A percentile compares a stretch with the other conserved stretches of the same genome.
Conservation (phyloP, 176 grass and related monocot genomes). For the Oropetium thomaeum region DNA sequence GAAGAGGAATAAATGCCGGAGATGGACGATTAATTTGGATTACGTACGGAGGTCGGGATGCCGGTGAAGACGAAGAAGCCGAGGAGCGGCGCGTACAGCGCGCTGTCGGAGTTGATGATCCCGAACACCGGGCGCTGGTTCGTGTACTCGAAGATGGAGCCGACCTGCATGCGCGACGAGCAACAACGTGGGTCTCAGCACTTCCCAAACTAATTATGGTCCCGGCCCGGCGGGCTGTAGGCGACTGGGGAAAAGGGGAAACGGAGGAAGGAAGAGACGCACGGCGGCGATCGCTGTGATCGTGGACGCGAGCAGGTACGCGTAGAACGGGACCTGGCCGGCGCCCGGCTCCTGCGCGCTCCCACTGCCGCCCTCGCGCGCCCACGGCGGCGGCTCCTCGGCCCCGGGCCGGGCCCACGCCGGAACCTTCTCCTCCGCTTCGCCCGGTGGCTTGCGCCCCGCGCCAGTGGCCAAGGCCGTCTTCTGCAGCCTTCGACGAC, state of each 20-base stretch:
- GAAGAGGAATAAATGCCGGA: neutral
- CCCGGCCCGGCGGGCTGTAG: neutral
- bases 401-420: slow-evolving; percentile 76
- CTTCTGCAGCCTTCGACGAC: slow-evolving; percentile 15
- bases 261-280: neutral
- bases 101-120: slow-evolving; percentile 65
- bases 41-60: slow-evolving; percentile 79
- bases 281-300: slow-evolving; percentile 90
- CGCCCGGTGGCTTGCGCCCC: slow-evolving; percentile 45
- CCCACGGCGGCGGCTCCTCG: slow-evolving; percentile 82
- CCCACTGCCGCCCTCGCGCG: slow-evolving; percentile 38
- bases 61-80: slow-evolving; percentile 97
- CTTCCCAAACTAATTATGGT: neutral
- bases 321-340: slow-evolving; percentile 55
- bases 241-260: neutral
- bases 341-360: slow-evolving; percentile 23
- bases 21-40: neutral
- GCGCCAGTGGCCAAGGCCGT: slow-evolving; percentile 47
- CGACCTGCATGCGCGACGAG: slow-evolving; percentile 50
- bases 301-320: slow-evolving; percentile 82
- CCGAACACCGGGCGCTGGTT: slow-evolving; percentile 86
- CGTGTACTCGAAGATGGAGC: slow-evolving; percentile 89
- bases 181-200: neutral
- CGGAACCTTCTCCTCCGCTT: slow-evolving; percentile 69
- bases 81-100: slow-evolving; percentile 76